A percentile compares a stretch with the other conserved stretches of the same genome.
Evolutionary conservation across 148 eudicot species (phyloP).

Genomic region (Fagopyrum homotropicum): DNA sequence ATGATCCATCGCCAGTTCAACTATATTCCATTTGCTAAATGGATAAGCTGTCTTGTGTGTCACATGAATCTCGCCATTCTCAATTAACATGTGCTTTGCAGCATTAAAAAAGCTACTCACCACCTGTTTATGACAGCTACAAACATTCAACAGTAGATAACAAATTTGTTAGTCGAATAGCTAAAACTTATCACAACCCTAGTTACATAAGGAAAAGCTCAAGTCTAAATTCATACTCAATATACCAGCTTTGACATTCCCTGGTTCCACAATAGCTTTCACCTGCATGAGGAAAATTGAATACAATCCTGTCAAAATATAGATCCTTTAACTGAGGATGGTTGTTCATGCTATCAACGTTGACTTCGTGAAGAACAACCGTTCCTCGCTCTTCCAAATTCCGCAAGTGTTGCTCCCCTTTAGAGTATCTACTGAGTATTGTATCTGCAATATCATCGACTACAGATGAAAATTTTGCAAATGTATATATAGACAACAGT

Average conservation of each 20-base stretch:
- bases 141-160: background rate
- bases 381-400: background rate
- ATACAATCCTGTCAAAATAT: conserved; percentile 25
- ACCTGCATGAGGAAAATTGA: conserved; percentile 26
- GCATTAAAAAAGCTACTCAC: background rate
- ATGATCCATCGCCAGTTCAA: background rate
- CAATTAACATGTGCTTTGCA: background rate
- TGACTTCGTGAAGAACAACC: background rate
- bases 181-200: no score
- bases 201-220: no score
- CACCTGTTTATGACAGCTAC: conserved; percentile 9
- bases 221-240: conserved; percentile 12
- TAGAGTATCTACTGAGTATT: background rate
- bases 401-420: background rate
- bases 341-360: background rate
- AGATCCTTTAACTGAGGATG: background rate
- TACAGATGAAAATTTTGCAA: background rate
- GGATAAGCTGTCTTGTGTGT: conserved; percentile 8
- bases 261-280: background rate
- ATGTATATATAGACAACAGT: no score
- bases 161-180: no score
- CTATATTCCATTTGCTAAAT: conserved; percentile 3
- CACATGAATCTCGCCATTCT: conserved; percentile 18
- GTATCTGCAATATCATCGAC: background rate
- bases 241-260: conserved; percentile 12